Evolutionary conservation across 805 yeast species (phyloP), one percentile per base, ranked within the genome.

Genomic region (Dipodascus geniculatus): DNA sequence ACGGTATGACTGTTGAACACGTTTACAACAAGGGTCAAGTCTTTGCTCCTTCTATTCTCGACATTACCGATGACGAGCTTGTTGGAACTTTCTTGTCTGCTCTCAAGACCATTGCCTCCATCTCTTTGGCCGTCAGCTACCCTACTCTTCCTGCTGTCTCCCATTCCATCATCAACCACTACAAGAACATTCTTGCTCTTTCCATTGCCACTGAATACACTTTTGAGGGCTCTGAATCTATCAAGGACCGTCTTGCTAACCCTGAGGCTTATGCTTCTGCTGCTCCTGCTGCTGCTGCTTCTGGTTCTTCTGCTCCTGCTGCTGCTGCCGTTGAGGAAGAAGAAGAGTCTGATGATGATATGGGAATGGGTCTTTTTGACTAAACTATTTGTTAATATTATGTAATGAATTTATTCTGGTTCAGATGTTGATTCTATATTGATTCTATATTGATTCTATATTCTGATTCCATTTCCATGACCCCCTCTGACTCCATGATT

Each of bases 191-290:
- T 72, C 81, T 93, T 75, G 96, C 98, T 71, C 82, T 93, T 71
- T 95, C 99, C 63, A 80, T 93, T 78, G 99, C 96, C 72, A 83
- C 98, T 71, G 96, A 93, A 75, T 93, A 90, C 87, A 86, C 96
- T 72, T 93, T 85, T 81, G 97, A 95, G 79, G 98, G 96, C 76
- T 87, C 96, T 66, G 99, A 90, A 82, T 90, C 91, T 65, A 84
- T 93, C 81, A 88, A 88, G 86, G 99, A 93, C 86, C 87, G 98
- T 81, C 81, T 93, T 70, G 98, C 96, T 75, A 91, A 93, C 95
- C 99, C 99, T 75, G 98, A 93, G 63, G 96, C 96, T 75, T 93
- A 91, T 79, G 99, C 98, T 73, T 85, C 98, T 71, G 95, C 96
- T 78, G 97, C 97, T 70, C 96, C 98, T 69, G 96, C 78, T 73